phyloP scores from a whole-genome alignment of 106 monocot genomes.

The Platanthera guangdongensis region DNA sequence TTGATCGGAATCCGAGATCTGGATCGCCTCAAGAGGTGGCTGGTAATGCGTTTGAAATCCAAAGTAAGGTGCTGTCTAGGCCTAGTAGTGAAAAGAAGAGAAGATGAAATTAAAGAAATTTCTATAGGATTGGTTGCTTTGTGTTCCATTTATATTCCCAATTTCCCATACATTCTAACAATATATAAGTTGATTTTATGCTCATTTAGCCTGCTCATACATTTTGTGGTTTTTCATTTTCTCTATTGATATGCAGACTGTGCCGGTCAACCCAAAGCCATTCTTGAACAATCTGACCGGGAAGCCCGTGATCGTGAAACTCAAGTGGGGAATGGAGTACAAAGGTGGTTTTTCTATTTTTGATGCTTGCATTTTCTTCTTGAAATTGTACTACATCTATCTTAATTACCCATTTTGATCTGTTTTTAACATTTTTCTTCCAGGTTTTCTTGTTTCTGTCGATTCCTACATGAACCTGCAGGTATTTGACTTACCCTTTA shows the following conservation, averaged over 20 bases:
- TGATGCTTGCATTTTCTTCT: background rate
- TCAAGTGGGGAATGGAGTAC: slow-evolving; percentile 99
- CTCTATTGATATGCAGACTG: slow-evolving; percentile 37
- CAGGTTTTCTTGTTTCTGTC: slow-evolving; percentile 92
- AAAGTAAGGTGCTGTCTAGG: no score
- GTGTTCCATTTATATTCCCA: no score
- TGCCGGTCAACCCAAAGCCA: slow-evolving; percentile 93
- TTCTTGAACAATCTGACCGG: slow-evolving; percentile 94
- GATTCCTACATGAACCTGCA: slow-evolving; percentile 98
- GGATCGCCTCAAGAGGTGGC: no score
- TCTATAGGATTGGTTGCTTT: no score
- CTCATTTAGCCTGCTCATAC: background rate
- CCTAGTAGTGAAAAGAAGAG: no score
- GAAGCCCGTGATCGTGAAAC: slow-evolving; percentile 89
- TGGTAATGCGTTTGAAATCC: no score
- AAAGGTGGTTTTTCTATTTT: slow-evolving; percentile 43
- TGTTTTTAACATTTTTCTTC: background rate
- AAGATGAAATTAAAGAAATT: no score
- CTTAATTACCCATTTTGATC: background rate
- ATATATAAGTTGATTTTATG: background rate
- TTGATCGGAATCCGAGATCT: no score
- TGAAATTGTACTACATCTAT: background rate
- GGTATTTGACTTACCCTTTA: slow-evolving; percentile 30
- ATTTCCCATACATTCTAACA: no score
- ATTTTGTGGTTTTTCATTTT: background rate